Evolutionary conservation across 805 yeast genomes (phyloP), one percentile per base, ranked within the genome.

Genomic region (Debaryomyces castellii): DNA sequence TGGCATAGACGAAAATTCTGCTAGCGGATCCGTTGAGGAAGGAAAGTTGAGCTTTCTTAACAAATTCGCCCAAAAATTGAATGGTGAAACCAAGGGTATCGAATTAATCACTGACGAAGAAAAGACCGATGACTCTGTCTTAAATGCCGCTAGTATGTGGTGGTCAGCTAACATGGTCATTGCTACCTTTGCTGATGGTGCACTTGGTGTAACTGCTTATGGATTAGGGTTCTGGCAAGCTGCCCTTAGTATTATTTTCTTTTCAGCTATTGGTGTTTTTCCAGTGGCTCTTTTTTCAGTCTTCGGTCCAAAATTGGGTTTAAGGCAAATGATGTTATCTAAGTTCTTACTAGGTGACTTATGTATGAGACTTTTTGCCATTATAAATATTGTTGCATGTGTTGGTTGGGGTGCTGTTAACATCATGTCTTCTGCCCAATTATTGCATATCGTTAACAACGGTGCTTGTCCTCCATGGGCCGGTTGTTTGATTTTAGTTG

Each of bases 341-440:
- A 78, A 92, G 54, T 90, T 75, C 66, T 76, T 89, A 55, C 76
- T 83, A 51, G 97, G 97, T 51, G 82, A 85, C 66, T 62, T 72
- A 25, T 84, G 86, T 39, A 83, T 87, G 68, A 80, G 96, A 63
- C 75, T 89, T 46, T 85, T 89, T 59, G 84, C 95, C 8, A 64
- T 85, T 39, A 74, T 91, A 62, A 89, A 90, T 62, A 78, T 83
- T 58, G 66, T 91, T 51, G 91, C 96, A 22, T 88, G 96, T 78
- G 81, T 90, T 45, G 97, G 97, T 57, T 91, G 97, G 97, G 87
- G 94, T 67, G 89, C 96, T 8, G 92, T 89, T 40, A 91, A 91
- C 68, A 88, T 87, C 50, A 87, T 90, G 80, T 86, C 90, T 24
- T 82, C 94, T 28, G 96, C 96, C 20, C 94, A 89, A 65, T 71